Conservation (phyloP, 1,284 basidiomycete species). For the Moesziomyces antarcticus region DNA sequence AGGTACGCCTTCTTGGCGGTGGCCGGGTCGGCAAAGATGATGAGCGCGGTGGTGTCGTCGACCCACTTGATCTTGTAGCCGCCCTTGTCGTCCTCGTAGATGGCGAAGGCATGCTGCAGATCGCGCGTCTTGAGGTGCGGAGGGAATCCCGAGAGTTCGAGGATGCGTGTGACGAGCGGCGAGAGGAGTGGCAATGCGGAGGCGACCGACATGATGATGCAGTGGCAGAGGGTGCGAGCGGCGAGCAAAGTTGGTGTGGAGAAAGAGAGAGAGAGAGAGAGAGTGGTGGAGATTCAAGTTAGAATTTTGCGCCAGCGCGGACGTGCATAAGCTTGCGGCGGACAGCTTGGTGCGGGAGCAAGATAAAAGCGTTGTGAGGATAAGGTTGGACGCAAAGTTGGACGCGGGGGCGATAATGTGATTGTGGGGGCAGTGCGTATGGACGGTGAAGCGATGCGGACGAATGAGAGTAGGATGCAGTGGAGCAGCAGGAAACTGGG, state of each 20-base stretch:
- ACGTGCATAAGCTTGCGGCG: too few species aligned
- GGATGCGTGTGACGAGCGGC: conserved; percentile 93
- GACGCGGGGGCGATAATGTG: too few species aligned
- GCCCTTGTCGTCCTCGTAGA: conserved; percentile 85
- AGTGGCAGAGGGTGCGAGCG: background rate
- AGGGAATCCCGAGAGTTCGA: conserved; percentile 88
- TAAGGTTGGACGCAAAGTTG: too few species aligned
- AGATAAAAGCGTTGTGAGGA: too few species aligned
- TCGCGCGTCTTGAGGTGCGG: conserved; percentile 97
- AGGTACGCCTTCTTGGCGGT: conserved; percentile 89
- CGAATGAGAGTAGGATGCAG: background rate
- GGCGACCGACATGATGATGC: conserved; percentile 32
- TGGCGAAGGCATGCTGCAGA: conserved; percentile 87
- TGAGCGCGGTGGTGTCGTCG: conserved; percentile 92
- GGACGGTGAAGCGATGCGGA: too few species aligned
- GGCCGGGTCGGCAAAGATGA: conserved; percentile 82
- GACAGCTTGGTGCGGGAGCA: too few species aligned
- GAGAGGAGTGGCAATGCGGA: conserved; percentile 70
- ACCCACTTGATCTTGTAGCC: conserved; percentile 99
- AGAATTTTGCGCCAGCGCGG: background rate
- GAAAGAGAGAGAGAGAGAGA: too few species aligned
- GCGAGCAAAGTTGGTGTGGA: too few species aligned
- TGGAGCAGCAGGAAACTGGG: background rate
- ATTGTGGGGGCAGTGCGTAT: too few species aligned
- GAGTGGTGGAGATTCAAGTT: background rate